A percentile compares a stretch with the other conserved stretches of the same genome.
These are phyloP conservation scores for Pestalotiopsis sp. DNA, from an alignment of 2,329 filamentous ascomycete genomes.

Conservation along the genomic window DNA sequence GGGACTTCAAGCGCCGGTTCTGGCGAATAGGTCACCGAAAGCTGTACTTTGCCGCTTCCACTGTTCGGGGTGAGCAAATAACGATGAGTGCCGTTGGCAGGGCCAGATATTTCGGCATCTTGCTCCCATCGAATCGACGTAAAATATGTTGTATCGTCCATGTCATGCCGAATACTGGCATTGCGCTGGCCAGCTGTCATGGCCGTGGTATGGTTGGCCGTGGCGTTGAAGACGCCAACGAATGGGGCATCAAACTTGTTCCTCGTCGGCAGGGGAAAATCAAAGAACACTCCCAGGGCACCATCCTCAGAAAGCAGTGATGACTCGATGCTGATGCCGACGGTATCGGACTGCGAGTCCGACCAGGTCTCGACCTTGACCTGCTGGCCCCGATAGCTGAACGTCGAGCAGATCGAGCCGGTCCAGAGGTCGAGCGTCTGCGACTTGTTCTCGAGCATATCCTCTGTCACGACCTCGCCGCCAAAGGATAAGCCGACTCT, in stretches of 20 bases:
- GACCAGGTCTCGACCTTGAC: constrained; percentile 45
- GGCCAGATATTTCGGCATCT: constrained; percentile 32
- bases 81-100: constrained; percentile 38
- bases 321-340: constrained; percentile 44
- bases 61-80: constrained; percentile 36
- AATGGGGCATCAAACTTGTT: constrained; percentile 57
- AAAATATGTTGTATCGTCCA: constrained; percentile 43
- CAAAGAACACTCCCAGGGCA: constrained; percentile 46
- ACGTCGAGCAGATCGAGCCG: constrained; percentile 43
- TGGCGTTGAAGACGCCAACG: constrained; percentile 51
- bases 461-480: constrained; percentile 38
- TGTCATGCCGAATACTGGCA: constrained; percentile 42
- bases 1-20: constrained; percentile 19
- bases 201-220: constrained; percentile 41
- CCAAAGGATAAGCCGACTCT: constrained; percentile 47
- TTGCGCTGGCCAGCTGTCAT: constrained; percentile 27
- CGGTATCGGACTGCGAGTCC: constrained; percentile 44
- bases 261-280: constrained; percentile 49
- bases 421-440: constrained; percentile 50
- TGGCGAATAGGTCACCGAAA: constrained; percentile 34
- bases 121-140: constrained; percentile 39
- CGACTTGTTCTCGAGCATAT: constrained; percentile 35
- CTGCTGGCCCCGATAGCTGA: constrained; percentile 37
- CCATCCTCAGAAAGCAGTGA: constrained; percentile 35
- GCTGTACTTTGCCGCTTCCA: constrained; percentile 25